Evolutionary conservation across 2,329 filamentous ascomycete species (phyloP).

Genomic region (Curvularia spicifera): DNA sequence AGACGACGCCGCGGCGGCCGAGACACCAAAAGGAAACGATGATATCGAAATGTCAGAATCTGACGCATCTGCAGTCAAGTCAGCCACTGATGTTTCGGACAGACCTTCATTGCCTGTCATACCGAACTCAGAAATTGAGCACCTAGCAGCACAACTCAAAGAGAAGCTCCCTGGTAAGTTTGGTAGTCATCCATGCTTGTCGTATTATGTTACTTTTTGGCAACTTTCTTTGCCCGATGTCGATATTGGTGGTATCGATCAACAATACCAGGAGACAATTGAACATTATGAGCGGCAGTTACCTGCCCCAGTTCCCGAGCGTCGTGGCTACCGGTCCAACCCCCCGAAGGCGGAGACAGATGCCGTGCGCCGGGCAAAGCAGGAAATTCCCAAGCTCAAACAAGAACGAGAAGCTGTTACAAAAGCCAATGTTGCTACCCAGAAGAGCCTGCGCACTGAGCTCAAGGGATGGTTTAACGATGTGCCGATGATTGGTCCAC

Average conservation of each 20-base stretch:
- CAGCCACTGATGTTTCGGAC: constrained; percentile 2
- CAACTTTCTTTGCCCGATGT: constrained; percentile 79
- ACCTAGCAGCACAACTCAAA: constrained; percentile 73
- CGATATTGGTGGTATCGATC: constrained; percentile 67
- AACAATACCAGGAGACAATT: constrained; percentile 79
- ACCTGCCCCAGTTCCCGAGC: constrained; percentile 60
- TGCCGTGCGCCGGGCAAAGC: constrained; percentile 73
- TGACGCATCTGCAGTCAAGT: constrained; percentile 1
- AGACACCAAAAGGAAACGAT: constrained; percentile 15
- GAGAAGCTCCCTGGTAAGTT: constrained; percentile 66
- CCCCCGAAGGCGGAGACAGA: constrained; percentile 60
- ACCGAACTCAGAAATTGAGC: constrained; percentile 74
- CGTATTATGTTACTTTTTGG: constrained; percentile 94
- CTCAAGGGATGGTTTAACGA: constrained; percentile 79
- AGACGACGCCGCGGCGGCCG: constrained; percentile 10
- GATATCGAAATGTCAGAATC: constrained; percentile 53
- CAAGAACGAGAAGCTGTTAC: constrained; percentile 62
- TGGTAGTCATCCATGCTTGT: constrained; percentile 74
- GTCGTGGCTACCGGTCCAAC: constrained; percentile 65
- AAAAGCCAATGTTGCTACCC: constrained; percentile 56
- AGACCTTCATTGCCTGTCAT: constrained; percentile 5
- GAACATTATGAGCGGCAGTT: constrained; percentile 47
- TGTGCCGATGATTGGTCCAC: constrained; percentile 63
- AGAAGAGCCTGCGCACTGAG: constrained; percentile 72
- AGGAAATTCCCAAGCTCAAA: constrained; percentile 66